phyloP scores from a whole-genome alignment of 257 asterid genomes.

The Oldenlandia corymbosa region DNA sequence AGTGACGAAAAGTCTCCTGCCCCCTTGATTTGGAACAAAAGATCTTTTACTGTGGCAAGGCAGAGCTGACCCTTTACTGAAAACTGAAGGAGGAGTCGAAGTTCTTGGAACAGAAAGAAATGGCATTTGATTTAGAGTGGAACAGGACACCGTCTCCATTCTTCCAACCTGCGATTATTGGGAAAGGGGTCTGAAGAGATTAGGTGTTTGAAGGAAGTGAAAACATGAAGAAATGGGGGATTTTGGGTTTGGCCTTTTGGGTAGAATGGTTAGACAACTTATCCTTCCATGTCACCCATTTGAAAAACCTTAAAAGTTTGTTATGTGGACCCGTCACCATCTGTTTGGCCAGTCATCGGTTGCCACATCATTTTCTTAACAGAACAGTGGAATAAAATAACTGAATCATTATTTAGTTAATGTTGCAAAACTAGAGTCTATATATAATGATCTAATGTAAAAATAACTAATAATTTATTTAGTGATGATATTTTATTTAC shows the following conservation, averaged over 20 bases:
- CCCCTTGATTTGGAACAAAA: slow-evolving; percentile 24
- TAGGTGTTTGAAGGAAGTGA: too few relatives aligned
- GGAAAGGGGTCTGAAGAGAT: neutral
- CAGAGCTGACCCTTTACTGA: slow-evolving; percentile 30
- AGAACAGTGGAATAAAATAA: too few relatives aligned
- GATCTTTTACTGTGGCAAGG: slow-evolving; percentile 27
- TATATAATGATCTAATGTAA: too few relatives aligned
- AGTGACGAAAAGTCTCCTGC: slow-evolving; percentile 21
- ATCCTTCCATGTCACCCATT: slow-evolving; percentile 39
- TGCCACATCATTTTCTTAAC: neutral
- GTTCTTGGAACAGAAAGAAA: slow-evolving; percentile 17
- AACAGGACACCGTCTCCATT: slow-evolving; percentile 45
- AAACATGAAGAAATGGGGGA: slow-evolving; percentile 6
- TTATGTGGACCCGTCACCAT: slow-evolving; percentile 16
- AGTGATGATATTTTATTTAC: too few relatives aligned
- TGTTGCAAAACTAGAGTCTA: too few relatives aligned
- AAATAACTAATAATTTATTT: too few relatives aligned
- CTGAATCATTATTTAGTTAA: too few relatives aligned
- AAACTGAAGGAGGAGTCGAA: slow-evolving; percentile 24
- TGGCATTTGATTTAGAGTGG: slow-evolving; percentile 33
- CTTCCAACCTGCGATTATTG: neutral
- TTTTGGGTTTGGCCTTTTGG: slow-evolving; percentile 14
- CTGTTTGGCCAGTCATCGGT: slow-evolving; percentile 14
- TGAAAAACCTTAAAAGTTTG: slow-evolving; percentile 11
- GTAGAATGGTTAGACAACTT: too few relatives aligned